A percentile compares a stretch with the other conserved stretches of the same genome.
phyloP scores from a whole-genome alignment of 2,329 filamentous ascomycete genomes.

The Aspergillus piperis region DNA sequence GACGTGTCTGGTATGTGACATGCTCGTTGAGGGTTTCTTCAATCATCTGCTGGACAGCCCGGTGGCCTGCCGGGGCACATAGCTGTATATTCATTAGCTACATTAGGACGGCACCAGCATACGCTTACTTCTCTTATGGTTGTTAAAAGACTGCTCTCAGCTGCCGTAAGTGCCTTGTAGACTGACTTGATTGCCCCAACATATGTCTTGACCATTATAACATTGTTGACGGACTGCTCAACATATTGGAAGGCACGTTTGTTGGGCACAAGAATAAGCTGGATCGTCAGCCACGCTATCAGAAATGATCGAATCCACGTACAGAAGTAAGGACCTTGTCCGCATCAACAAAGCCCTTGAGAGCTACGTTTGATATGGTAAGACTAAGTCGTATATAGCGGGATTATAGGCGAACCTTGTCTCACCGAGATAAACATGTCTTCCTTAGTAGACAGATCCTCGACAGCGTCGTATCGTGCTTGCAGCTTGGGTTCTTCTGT shows the following conservation, averaged over 20 bases:
- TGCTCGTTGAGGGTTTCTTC: constrained; percentile 74
- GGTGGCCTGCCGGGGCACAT: constrained; percentile 65
- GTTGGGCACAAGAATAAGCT: constrained; percentile 76
- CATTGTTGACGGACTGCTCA: constrained; percentile 81
- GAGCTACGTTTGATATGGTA: constrained; percentile 48
- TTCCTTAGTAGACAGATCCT: constrained; percentile 78
- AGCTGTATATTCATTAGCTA: constrained; percentile 43
- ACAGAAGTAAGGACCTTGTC: constrained; percentile 79
- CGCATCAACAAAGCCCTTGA: constrained; percentile 75
- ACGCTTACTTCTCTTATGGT: constrained; percentile 62
- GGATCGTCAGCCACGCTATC: constrained; percentile 18
- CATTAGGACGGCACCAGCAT: background rate
- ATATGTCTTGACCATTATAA: constrained; percentile 85
- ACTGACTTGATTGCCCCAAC: constrained; percentile 68
- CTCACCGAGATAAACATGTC: constrained; percentile 80
- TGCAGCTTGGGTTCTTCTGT: constrained; percentile 69
- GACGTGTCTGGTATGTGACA: constrained; percentile 72
- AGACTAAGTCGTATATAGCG: background rate
- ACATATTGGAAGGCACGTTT: constrained; percentile 66
- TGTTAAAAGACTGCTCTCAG: constrained; percentile 63
- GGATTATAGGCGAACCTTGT: constrained; percentile 54
- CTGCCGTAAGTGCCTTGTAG: constrained; percentile 66
- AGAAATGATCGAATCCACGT: constrained; percentile 21
- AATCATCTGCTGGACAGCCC: constrained; percentile 65
- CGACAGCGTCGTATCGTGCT: constrained; percentile 76